Conservation (phyloP, 2,329 filamentous ascomycete genomes). For the Penicillium oxalicum region DNA sequence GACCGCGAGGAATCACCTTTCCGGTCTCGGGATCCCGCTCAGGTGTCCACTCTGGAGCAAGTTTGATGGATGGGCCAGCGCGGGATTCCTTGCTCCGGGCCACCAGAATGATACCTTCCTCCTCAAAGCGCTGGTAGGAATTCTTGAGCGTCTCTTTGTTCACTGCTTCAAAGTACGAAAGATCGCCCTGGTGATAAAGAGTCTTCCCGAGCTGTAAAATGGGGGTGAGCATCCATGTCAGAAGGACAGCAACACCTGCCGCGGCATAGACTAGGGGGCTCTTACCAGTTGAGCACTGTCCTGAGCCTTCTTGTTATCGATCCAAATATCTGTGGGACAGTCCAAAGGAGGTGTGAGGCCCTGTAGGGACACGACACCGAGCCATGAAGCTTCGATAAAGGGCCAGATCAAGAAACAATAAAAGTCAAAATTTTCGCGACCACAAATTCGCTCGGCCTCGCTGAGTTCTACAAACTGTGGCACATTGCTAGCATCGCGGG, state of each 20-base stretch:
- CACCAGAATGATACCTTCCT: constrained; percentile 80
- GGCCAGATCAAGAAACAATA: constrained; percentile 99
- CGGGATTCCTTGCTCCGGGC: constrained; percentile 57
- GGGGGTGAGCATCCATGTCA: constrained; percentile 10
- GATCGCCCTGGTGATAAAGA: constrained; percentile 91
- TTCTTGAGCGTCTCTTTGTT: constrained; percentile 98
- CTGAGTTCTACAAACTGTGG: constrained; percentile 68
- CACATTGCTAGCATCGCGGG: constrained; percentile 48
- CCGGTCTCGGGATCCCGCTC: constrained; percentile 57
- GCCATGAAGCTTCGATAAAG: constrained; percentile 91
- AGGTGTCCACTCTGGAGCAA: constrained; percentile 71
- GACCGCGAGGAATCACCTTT: constrained; percentile 61
- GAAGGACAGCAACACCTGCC: not conserved
- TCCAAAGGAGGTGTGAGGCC: constrained; percentile 69
- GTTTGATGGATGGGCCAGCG: constrained; percentile 47
- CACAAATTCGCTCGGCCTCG: constrained; percentile 66
- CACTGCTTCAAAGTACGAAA: constrained; percentile 95
- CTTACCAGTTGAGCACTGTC: constrained; percentile 72
- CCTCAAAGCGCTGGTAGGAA: constrained; percentile 77
- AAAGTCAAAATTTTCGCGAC: constrained; percentile 94
- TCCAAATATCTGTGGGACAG: constrained; percentile 62
- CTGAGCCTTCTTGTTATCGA: constrained; percentile 71
- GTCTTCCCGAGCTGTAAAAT: constrained; percentile 74
- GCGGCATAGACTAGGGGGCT: constrained; percentile 26
- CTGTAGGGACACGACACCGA: constrained; percentile 81